These are phyloP conservation scores for Apophysomyces trapeziformis DNA, from an alignment of 371 early-diverging fungal genomes.

Conservation along the genomic window DNA sequence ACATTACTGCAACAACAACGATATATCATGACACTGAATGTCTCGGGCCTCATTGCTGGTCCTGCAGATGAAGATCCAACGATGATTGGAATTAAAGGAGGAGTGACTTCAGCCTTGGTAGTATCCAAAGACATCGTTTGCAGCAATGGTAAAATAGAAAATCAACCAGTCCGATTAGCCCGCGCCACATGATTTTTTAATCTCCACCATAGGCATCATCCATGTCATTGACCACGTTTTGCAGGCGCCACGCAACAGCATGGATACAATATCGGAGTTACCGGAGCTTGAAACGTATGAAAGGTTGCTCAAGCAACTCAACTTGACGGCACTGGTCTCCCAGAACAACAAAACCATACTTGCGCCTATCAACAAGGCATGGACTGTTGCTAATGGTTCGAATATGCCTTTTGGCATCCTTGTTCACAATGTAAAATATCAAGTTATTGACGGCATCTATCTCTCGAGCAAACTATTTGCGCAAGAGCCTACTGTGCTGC, in stretches of 20 bases:
- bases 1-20: constrained; percentile 19
- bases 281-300: constrained; percentile 25
- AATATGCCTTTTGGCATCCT: constrained; percentile 33
- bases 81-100: constrained; percentile 23
- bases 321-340: constrained; percentile 27
- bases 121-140: constrained; percentile 23
- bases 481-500: constrained; percentile 15
- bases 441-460: constrained; percentile 30
- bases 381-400: constrained; percentile 26
- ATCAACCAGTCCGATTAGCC: not conserved
- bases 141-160: constrained; percentile 32
- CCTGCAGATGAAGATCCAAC: constrained; percentile 13
- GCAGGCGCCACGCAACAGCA: constrained; percentile 18
- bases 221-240: constrained; percentile 30
- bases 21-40: constrained; percentile 19
- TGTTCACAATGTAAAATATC: constrained; percentile 34
- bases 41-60: constrained; percentile 22
- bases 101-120: constrained; percentile 23
- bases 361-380: constrained; percentile 32
- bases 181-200: constrained; percentile 10
- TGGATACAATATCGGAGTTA: constrained; percentile 28
- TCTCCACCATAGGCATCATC: constrained; percentile 28
- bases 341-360: constrained; percentile 33
- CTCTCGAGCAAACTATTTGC: constrained; percentile 17
- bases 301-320: constrained; percentile 23